A percentile compares a stretch with the other conserved stretches of the same genome.
These are phyloP conservation scores for Helichrysum umbraculigerum DNA, from an alignment of 129 eudicot species.

Conservation along the genomic window DNA sequence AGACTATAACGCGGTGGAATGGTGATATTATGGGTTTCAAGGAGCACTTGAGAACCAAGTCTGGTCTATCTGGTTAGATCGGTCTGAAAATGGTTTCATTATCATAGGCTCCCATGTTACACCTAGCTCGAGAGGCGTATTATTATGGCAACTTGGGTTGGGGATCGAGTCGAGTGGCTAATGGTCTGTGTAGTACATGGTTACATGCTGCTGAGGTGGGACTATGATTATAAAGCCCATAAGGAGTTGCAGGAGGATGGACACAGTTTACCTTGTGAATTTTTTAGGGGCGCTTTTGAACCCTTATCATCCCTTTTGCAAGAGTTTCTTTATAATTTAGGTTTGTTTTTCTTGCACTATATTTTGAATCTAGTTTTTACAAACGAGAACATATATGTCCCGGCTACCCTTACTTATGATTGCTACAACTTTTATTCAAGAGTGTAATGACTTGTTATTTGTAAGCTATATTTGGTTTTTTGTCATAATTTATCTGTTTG, in stretches of 20 bases:
- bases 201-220: constrained; percentile 12
- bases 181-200: background rate
- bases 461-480: constrained; percentile 23
- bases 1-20: constrained; percentile 76
- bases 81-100: background rate
- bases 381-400: constrained; percentile 12
- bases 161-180: constrained; percentile 14
- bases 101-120: constrained; percentile 10
- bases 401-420: constrained; percentile 18
- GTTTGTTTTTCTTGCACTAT: constrained; percentile 28
- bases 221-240: constrained; percentile 12
- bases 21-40: constrained; percentile 95
- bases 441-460: constrained; percentile 30
- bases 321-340: constrained; percentile 14
- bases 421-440: constrained; percentile 32
- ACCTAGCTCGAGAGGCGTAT: constrained; percentile 6
- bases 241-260: constrained; percentile 18
- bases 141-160: constrained; percentile 11
- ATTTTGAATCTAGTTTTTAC: constrained; percentile 11
- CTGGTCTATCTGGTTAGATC: constrained; percentile 56
- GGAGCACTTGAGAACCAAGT: constrained; percentile 67
- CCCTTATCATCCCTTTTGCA: constrained; percentile 11
- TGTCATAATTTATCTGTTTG: background rate
- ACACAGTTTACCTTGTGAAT: constrained; percentile 5
- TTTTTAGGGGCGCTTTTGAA: constrained; percentile 3